These are phyloP conservation scores for Avena sativa DNA, from an alignment of 176 grass and related monocot genomes.

Conservation along the genomic window DNA sequence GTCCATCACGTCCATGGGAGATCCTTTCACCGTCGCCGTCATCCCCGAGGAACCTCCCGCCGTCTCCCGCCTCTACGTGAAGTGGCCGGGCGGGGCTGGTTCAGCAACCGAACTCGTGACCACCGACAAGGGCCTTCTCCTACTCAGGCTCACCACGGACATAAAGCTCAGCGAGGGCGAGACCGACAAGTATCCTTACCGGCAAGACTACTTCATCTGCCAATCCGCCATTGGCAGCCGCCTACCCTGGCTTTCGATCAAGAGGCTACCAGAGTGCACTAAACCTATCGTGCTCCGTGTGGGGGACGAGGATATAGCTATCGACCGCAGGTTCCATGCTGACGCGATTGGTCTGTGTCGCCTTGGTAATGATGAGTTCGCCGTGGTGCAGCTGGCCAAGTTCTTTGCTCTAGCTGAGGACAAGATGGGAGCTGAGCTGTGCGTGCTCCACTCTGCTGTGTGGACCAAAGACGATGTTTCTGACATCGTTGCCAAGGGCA, in stretches of 20 bases:
- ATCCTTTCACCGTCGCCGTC: too few relatives aligned
- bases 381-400: neutral
- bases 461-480: neutral
- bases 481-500: neutral
- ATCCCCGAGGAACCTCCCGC: too few relatives aligned
- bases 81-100: too few relatives aligned
- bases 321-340: neutral
- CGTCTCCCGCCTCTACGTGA: too few relatives aligned
- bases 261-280: neutral
- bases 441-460: neutral
- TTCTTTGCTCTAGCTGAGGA: neutral
- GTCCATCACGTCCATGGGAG: too few relatives aligned
- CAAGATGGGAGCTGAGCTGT: neutral
- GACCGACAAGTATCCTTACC: neutral
- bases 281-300: neutral
- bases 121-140: too few relatives aligned
- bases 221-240: too few relatives aligned
- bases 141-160: neutral
- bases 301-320: neutral
- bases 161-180: neutral
- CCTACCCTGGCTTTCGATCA: neutral
- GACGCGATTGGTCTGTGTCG: neutral
- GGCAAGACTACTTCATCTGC: neutral
- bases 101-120: too few relatives aligned
- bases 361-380: neutral